Percentiles rank a stretch among this genome's conserved stretches.
Conservation (phyloP, 208 protist species). For the Angomonas ambiguus region DNA sequence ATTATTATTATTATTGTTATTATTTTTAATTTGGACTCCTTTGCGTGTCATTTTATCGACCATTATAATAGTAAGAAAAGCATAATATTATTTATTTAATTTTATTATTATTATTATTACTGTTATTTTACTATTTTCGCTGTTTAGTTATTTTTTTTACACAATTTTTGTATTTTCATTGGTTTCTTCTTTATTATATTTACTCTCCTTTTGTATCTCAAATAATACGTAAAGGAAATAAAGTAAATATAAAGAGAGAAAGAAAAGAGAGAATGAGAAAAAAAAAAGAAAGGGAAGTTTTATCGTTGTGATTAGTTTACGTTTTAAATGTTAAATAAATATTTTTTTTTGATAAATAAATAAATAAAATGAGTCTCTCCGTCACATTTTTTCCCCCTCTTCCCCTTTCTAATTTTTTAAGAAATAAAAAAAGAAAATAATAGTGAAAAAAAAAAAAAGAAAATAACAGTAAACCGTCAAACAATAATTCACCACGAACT, state of each 20-base stretch:
- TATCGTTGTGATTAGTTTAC: not conserved
- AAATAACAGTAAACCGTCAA: not conserved
- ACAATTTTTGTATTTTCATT: too few species aligned
- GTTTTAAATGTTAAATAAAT: not conserved
- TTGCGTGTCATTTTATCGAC: not conserved
- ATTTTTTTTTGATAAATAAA: not conserved
- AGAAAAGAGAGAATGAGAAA: conserved; percentile 1
- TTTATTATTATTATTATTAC: too few species aligned
- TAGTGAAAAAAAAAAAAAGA: conserved; percentile 3
- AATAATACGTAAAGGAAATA: not conserved
- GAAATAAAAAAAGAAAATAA: not conserved
- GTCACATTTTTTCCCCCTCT: not conserved
- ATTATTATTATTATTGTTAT: not conserved
- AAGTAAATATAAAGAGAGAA: not conserved
- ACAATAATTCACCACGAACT: too few species aligned
- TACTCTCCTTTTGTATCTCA: not conserved
- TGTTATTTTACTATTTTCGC: too few species aligned
- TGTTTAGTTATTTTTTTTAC: too few species aligned
- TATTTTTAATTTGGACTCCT: not conserved
- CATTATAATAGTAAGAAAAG: too few species aligned
- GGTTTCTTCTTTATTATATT: conserved; percentile 2
- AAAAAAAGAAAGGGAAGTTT: not conserved
- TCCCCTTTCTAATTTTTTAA: not conserved
- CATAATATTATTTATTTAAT: too few species aligned
- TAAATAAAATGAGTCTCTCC: not conserved